Conservation (phyloP, 164 flowering plant species). For the Santalum album region DNA sequence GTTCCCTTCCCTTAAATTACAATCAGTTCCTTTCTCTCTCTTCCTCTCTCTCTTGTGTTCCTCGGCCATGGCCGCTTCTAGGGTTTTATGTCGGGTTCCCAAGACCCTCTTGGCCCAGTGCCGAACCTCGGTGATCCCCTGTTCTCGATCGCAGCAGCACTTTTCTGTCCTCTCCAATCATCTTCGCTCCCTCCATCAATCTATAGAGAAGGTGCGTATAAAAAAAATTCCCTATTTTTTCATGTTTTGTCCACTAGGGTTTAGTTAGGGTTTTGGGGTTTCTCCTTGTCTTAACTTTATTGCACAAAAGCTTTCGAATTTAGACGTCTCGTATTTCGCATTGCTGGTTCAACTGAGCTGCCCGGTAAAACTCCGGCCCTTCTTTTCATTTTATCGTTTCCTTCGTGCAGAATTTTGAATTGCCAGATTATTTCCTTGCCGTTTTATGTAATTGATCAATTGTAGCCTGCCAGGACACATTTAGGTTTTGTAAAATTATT, state of each 20-base stretch:
- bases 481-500: too few species aligned
- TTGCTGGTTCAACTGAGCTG: too few species aligned
- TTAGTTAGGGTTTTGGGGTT: constrained; percentile 28
- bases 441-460: too few species aligned
- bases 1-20: not conserved
- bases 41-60: not conserved
- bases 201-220: constrained; percentile 15
- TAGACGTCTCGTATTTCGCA: too few species aligned
- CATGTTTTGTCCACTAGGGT: constrained; percentile 12
- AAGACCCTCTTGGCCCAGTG: constrained; percentile 14
- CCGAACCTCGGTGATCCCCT: constrained; percentile 17
- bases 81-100: constrained; percentile 33
- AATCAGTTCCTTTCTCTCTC: not conserved
- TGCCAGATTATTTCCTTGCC: too few species aligned
- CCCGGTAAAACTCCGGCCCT: too few species aligned
- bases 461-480: too few species aligned
- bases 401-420: too few species aligned
- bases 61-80: constrained; percentile 26
- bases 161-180: constrained; percentile 11
- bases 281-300: not conserved
- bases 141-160: constrained; percentile 14
- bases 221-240: not conserved
- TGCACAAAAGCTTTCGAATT: not conserved
- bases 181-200: constrained; percentile 13
- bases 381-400: too few species aligned